These are phyloP conservation scores for Populus tomentosa DNA, from an alignment of 441 rosid species.

Conservation along the genomic window DNA sequence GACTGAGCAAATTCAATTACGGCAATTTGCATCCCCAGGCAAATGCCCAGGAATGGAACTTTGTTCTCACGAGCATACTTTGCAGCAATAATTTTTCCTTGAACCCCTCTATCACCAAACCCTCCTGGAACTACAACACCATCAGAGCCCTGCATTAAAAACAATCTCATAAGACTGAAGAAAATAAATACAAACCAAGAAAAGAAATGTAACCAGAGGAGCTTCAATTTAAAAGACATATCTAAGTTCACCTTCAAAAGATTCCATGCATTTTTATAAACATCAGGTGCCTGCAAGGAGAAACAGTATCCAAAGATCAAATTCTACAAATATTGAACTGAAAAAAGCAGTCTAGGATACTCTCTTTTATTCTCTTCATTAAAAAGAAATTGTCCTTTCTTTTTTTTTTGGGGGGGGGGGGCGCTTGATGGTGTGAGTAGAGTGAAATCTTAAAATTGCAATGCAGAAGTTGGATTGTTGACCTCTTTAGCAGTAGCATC, in stretches of 20 bases:
- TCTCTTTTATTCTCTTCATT: too few relatives aligned
- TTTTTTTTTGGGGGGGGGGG: too few relatives aligned
- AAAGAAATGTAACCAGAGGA: background rate
- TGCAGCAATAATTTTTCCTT: too few relatives aligned
- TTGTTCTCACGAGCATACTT: too few relatives aligned
- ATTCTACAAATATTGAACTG: background rate
- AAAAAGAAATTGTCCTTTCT: too few relatives aligned
- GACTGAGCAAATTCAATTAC: too few relatives aligned
- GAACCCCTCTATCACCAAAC: too few relatives aligned
- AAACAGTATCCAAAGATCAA: slow-evolving; percentile 5
- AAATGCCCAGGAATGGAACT: too few relatives aligned
- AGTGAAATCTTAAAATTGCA: background rate
- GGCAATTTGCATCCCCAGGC: too few relatives aligned
- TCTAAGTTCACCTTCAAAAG: slow-evolving; percentile 30
- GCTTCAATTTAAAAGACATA: slow-evolving; percentile 2
- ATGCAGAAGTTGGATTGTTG: background rate
- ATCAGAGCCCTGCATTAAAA: slow-evolving; percentile 29
- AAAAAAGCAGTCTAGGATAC: background rate
- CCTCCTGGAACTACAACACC: too few relatives aligned
- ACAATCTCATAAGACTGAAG: background rate
- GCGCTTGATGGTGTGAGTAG: background rate
- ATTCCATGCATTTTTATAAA: slow-evolving; percentile 29
- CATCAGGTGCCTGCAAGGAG: slow-evolving; percentile 24
- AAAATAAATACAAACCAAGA: background rate
- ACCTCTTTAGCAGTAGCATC: slow-evolving; percentile 49